Evolutionary conservation across 208 protist species (phyloP), one percentile per base, ranked within the genome.

Genomic region (Phytomonas sp.): DNA sequence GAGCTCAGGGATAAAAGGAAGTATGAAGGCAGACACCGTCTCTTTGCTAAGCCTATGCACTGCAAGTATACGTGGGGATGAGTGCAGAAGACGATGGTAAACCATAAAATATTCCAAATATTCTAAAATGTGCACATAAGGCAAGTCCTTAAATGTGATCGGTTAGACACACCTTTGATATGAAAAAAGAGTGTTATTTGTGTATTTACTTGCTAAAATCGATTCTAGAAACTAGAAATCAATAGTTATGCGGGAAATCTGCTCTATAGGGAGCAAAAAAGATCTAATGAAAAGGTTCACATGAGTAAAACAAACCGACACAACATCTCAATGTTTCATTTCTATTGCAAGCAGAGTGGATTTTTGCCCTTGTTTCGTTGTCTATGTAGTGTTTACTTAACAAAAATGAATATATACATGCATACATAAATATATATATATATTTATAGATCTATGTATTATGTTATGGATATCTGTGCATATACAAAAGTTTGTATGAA

Each of bases 391-490:
- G 13, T 9, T 30, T 62, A 29, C 37, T 61, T 36, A 65, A 60
- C 4, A 67, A 46, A 72, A 28, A 34, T 4, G 28, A 20, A 60
- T 15, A 61, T 62, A 62, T 34, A 62, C 26, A 70, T 34, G 60
- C 62, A 43, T 34, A 60, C 29, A 74, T 66, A 70, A 62, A 74
- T 0, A 60, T 71, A 66, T 26, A 59, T 63, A 78, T 26, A 70
- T 62, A 68, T 76, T 76, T 71, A 78, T 66, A 66, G 62, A 64
- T 61, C 28, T 75, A 46, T 75, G 51, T 64, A 67, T 66, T 66
- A 60, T 53, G 70, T 9, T 26, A 66, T 73, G 53, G 11, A 67
- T 11, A 59, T 34, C 0, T 28, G 28, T 66, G 34, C 34, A 66
- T 66, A 66, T 66, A 8, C 28, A 66, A 32, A 6, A 60, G 56